Base-by-base conservation (phyloP, 1,284 basidiomycete genomes). In the Pterulicium gracile region DNA sequence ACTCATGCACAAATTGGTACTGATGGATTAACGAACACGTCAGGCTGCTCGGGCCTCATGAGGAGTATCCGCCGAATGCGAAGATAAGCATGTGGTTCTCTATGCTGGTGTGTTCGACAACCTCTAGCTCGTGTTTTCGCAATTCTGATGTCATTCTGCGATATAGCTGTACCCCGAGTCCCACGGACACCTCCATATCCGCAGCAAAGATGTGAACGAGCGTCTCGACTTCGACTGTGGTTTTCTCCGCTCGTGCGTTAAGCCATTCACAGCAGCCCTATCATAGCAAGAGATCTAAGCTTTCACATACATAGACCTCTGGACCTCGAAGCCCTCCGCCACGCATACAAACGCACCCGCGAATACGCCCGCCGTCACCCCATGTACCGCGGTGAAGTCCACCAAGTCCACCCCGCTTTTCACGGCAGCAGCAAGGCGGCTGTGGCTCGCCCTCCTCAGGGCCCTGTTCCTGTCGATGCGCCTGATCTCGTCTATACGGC, bases 351-450 rank as follows among this genome's bases (percentile, higher is more conserved):
- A 56, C 68, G 65, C 50, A 50, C 60, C 18, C 64, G 77, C 15
- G 81, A 84, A 58, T 56, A 76, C 27, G 69, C 66, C 1, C 70
- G 81, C 18, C 72, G 80, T 1, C 71, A 82, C 70, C 61, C 65
- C 0, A 58, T 59, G 17, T 83, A 71, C 57, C 67, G 73, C 1
- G 81, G 80, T 3, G 80, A 55, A 0, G 46, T 53, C 1, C 32
- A 55, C 2, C 42, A 49, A 1, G 54, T 53, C 12, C 74, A 82
- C 51, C 81, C 81, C 0, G 45, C 50, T 3, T 83, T 82, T 56
- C 52, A 68, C 20, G 4, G 4, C 5, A 17, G 42, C 20, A 43
- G 42, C 1, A 39, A 39, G 36, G 36, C 36, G 4, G 36, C 36
- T 17, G 36, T 39, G 7, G 5, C 36, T 17, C 36, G n/a, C 15